A percentile compares a stretch with the other conserved stretches of the same genome.
These are phyloP conservation scores for Obba rivulosa DNA, from an alignment of 768 basidiomycete species.

Conservation along the genomic window DNA sequence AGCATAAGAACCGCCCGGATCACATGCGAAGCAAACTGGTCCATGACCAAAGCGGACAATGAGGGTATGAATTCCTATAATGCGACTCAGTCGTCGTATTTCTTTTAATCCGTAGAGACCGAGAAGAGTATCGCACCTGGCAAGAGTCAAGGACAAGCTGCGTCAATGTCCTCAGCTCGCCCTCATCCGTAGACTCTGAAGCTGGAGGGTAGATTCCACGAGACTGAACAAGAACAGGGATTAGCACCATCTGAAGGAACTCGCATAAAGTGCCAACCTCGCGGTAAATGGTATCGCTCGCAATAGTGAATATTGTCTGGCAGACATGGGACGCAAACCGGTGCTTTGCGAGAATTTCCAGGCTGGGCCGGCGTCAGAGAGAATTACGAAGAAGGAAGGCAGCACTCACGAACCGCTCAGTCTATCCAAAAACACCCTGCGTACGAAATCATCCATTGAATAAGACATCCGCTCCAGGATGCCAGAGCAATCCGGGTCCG, in stretches of 20 bases:
- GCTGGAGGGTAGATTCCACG: constrained; percentile 48
- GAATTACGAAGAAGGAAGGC: constrained; percentile 2
- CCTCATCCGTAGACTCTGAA: constrained; percentile 41
- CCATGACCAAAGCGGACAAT: constrained; percentile 63
- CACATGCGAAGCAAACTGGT: constrained; percentile 90
- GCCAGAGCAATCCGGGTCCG: constrained; percentile 90
- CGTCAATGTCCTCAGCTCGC: constrained; percentile 64
- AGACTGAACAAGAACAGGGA: constrained; percentile 30
- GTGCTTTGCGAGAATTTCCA: constrained; percentile 61
- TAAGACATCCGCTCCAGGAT: constrained; percentile 86
- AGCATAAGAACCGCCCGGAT: constrained; percentile 74
- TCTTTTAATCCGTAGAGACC: too few relatives aligned
- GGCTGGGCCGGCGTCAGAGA: constrained; percentile 34
- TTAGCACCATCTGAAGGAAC: neutral
- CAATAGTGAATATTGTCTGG: constrained; percentile 78
- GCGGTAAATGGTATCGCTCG: constrained; percentile 55
- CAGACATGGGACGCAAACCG: constrained; percentile 95
- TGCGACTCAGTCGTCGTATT: too few relatives aligned
- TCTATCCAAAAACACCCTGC: constrained; percentile 84
- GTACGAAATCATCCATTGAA: constrained; percentile 96
- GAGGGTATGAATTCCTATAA: constrained; percentile 64
- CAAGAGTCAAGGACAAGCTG: constrained; percentile 59
- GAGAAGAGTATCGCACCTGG: constrained; percentile 54
- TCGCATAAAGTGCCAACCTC: constrained; percentile 42
- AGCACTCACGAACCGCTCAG: constrained; percentile 79